A percentile compares a stretch with the other conserved stretches of the same genome.
These are phyloP conservation scores for Juglanconis juglandina DNA, from an alignment of 2,329 filamentous ascomycete species.

Conservation along the genomic window DNA sequence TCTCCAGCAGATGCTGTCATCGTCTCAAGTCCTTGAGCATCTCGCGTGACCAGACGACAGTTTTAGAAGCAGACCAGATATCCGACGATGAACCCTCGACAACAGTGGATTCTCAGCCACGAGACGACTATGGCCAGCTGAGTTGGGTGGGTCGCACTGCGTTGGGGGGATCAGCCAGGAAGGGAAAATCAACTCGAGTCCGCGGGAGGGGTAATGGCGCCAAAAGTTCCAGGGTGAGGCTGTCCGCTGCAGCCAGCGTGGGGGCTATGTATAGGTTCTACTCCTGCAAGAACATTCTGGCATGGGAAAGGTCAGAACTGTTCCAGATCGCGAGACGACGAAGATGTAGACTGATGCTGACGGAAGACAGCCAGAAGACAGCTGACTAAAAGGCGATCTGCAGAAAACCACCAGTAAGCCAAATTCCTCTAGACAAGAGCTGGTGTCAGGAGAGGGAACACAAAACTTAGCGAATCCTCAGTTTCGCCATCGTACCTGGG, in stretches of 20 bases:
- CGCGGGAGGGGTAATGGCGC: neutral
- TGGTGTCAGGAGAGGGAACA: no score
- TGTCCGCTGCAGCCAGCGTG: neutral
- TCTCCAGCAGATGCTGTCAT: neutral
- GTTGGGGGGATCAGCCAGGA: neutral
- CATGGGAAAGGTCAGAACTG: no score
- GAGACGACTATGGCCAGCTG: neutral
- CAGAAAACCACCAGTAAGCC: no score
- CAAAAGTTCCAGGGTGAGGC: neutral
- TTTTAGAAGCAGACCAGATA: neutral
- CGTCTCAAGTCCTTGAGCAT: neutral
- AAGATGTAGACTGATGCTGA: no score
- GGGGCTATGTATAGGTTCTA: no score
- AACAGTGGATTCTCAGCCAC: neutral
- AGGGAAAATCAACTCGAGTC: neutral
- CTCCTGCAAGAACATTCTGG: no score
- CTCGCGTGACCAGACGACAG: neutral
- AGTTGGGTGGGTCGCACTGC: constrained; percentile 13
- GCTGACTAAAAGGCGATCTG: no score
- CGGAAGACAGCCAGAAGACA: no score
- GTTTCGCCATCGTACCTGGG: no score
- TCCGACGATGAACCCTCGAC: neutral
- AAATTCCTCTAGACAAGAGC: no score
- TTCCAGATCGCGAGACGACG: no score
- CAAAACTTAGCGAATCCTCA: no score